Conservation (phyloP, 371 early-diverging fungal species). For the Mycotypha africana region DNA sequence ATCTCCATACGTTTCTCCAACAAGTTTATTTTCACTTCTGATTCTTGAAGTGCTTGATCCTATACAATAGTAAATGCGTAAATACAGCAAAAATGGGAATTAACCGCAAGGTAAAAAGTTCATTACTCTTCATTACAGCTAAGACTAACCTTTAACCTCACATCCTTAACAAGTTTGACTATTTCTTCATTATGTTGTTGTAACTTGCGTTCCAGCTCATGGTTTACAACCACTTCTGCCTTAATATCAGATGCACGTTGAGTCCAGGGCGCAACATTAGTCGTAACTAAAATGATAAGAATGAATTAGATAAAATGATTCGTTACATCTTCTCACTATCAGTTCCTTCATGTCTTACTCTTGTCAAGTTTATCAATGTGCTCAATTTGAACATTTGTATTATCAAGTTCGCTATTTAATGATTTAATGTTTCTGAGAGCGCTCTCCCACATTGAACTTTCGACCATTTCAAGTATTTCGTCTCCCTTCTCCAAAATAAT, state of each 20-base stretch:
- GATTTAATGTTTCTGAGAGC: constrained; percentile 47
- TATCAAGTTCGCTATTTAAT: constrained; percentile 40
- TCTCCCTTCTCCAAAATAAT: constrained; percentile 47
- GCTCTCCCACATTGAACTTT: constrained; percentile 62
- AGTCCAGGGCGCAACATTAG: constrained; percentile 73
- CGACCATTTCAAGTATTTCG: constrained; percentile 46
- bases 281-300: constrained; percentile 27
- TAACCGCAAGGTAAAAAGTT: too few relatives aligned
- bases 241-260: constrained; percentile 75
- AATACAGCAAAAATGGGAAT: too few relatives aligned
- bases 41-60: constrained; percentile 77
- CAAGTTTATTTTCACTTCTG: constrained; percentile 68
- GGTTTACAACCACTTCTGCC: constrained; percentile 67
- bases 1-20: constrained; percentile 71
- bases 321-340: too few relatives aligned
- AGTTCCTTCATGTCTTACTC: too few relatives aligned
- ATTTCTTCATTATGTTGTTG: constrained; percentile 76
- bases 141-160: constrained; percentile 63
- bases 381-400: constrained; percentile 35
- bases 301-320: not conserved
- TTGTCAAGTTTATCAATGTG: constrained; percentile 45
- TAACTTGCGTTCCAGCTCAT: constrained; percentile 72
- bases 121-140: too few relatives aligned
- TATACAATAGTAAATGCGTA: constrained; percentile 7
- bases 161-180: constrained; percentile 64